Evolutionary conservation across 495 filamentous ascomycete species (phyloP).

Genomic region (Aspergillus mulundensis): DNA sequence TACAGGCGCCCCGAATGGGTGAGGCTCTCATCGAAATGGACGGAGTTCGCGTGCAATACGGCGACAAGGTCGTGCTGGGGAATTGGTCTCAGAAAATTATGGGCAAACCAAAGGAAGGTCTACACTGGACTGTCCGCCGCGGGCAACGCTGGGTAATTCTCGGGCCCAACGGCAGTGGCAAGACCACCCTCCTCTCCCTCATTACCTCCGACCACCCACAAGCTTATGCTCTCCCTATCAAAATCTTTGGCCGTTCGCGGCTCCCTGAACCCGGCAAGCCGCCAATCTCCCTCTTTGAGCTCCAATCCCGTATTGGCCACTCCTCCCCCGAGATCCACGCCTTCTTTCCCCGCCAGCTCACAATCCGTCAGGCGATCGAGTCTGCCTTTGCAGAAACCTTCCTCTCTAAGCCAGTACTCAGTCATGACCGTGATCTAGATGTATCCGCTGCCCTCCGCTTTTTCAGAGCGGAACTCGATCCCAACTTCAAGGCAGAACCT

Average conservation of each 20-base stretch:
- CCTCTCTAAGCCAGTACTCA: constrained; percentile 59
- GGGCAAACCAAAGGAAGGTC: constrained; percentile 47
- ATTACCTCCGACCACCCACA: constrained; percentile 96
- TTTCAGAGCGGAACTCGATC: constrained; percentile 73
- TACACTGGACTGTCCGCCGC: constrained; percentile 77
- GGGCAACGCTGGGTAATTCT: constrained; percentile 90
- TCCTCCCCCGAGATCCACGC: constrained; percentile 90
- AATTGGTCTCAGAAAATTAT: constrained; percentile 64
- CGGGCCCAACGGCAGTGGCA: constrained; percentile 77
- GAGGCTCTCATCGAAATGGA: constrained; percentile 82
- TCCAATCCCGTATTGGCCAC: constrained; percentile 86
- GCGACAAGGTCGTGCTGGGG: constrained; percentile 69
- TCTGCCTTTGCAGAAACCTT: constrained; percentile 90
- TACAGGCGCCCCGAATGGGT: constrained; percentile 21
- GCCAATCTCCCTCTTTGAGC: constrained; percentile 85
- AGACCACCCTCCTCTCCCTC: constrained; percentile 88
- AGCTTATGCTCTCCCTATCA: constrained; percentile 82
- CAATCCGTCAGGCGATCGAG: constrained; percentile 69
- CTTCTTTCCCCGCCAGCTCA: constrained; percentile 80
- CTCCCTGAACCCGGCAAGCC: constrained; percentile 67
- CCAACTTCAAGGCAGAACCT: constrained; percentile 24
- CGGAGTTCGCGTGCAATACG: constrained; percentile 75
- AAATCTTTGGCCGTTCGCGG: constrained; percentile 75
- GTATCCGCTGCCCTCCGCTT: constrained; percentile 64
- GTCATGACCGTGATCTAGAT: constrained; percentile 46